phyloP scores from a whole-genome alignment of 1,139 yeast species.

The Geotrichum phurueaensis region DNA sequence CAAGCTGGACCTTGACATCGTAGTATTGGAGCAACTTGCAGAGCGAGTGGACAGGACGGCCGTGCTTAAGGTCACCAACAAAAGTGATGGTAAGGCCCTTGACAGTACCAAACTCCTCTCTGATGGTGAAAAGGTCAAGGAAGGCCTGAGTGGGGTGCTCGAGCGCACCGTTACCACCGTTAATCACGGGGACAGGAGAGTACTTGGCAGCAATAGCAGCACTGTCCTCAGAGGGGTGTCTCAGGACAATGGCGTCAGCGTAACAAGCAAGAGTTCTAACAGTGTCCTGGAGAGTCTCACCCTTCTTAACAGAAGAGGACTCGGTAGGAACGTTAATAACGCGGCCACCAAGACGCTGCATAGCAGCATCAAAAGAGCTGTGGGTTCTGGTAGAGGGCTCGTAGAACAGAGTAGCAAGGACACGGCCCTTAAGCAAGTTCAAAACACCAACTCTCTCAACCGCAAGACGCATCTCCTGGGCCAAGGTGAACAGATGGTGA shows the following conservation, averaged over 20 bases:
- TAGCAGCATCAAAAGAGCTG: constrained; percentile 96
- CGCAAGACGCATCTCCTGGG: constrained; percentile 95
- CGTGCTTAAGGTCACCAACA: constrained; percentile 97
- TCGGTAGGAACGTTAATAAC: constrained; percentile 81
- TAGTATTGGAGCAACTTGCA: constrained; percentile 86
- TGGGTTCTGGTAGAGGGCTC: constrained; percentile 98
- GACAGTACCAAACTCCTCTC: constrained; percentile 98
- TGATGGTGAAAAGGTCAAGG: constrained; percentile 92
- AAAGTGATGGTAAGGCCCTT: constrained; percentile 96
- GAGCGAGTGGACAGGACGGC: constrained; percentile 97
- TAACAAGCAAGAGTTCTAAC: constrained; percentile 91
- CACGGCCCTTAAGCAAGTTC: constrained; percentile 83
- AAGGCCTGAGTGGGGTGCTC: constrained; percentile 99
- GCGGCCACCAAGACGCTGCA: constrained; percentile 99
- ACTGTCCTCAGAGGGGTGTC: constrained; percentile 91
- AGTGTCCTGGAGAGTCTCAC: constrained; percentile 96
- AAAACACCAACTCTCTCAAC: constrained; percentile 95
- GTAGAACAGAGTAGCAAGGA: constrained; percentile 90
- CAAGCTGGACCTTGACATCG: constrained; percentile 88
- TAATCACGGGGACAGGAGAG: constrained; percentile 94
- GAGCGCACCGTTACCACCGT: constrained; percentile 95
- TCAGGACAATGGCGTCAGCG: constrained; percentile 92
- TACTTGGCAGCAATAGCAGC: constrained; percentile 93
- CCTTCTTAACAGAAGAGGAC: constrained; percentile 91
- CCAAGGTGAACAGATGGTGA: constrained; percentile 89